Evolutionary conservation across 78 protist species (phyloP), one percentile per base, ranked within the genome.

Genomic region (Isochrysis galbana): DNA sequence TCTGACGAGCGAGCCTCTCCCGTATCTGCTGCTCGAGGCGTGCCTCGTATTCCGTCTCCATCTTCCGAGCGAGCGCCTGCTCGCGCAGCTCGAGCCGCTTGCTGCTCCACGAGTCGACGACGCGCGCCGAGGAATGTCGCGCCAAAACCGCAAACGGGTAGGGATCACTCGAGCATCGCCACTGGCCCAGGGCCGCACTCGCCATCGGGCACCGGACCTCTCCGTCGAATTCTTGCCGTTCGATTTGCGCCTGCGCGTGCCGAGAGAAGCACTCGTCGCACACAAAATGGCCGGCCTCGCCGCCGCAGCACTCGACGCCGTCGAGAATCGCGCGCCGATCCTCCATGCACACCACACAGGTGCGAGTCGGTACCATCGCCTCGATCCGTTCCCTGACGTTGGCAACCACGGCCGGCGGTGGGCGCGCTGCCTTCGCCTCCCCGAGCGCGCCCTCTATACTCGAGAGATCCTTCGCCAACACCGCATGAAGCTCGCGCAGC

Each of bases 41-140:
- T 72, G 32, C 44, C 32, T 86, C 90, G 26, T n/a, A 86, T n/a
- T 51, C 90, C 29, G 47, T 67, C 90, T 86, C 44, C 90, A 86
- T 61, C 47, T 67, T 3, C 38, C 5, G 39, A n/a, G 2, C n/a
- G 42, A 10, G 4, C 69, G 47, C 54, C 5, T 0, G 1, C 91
- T 88, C 82, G 11, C 54, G 55, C 26, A 67, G 34, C 48, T 67
- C 83, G 34, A 88, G 54, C n/a, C 91, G 78, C 83, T 5, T 4
- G 69, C 67, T 67, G 45, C 67, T 42, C 38, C 54, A 38, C 44
- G 38, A 10, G 69, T 67, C 84, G 39, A 67, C 39, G 11, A 14
- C 91, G 11, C 10, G 25, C 3, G 2, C 39, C 14, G 32, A 11
- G 69, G 90, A 67, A n/a, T 48, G 67, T 19, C 90, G 90, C 44